Percentiles rank a stretch among this genome's conserved stretches.
phyloP scores from a whole-genome alignment of 306 rosid species.

The Malus asiatica region DNA sequence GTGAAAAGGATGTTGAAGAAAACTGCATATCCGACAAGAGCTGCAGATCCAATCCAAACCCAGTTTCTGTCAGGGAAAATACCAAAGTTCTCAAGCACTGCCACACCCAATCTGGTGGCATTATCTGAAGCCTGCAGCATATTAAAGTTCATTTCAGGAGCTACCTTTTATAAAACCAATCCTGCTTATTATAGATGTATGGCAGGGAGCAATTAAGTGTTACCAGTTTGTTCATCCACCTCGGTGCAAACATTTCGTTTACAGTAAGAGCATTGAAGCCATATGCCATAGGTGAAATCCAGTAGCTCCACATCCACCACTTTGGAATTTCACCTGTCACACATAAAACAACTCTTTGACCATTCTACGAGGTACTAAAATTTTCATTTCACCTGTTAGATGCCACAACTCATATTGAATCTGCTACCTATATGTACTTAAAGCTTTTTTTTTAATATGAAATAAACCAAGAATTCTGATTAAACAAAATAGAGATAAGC shows the following conservation, averaged over 20 bases:
- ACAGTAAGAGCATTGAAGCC: constrained; percentile 64
- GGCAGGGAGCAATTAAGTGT: background rate
- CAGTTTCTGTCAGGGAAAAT: constrained; percentile 39
- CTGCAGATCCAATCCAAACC: constrained; percentile 85
- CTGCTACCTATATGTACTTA: too few species aligned
- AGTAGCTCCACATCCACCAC: constrained; percentile 93
- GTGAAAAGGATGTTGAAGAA: constrained; percentile 81
- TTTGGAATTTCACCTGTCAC: constrained; percentile 61
- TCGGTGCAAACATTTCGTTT: constrained; percentile 84
- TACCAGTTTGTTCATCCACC: constrained; percentile 78
- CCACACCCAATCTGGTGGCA: constrained; percentile 40
- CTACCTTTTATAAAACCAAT: background rate
- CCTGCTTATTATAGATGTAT: background rate
- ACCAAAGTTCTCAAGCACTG: constrained; percentile 39
- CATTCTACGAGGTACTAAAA: background rate
- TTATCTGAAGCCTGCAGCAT: constrained; percentile 45
- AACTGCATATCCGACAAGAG: constrained; percentile 49
- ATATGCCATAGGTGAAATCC: constrained; percentile 81
- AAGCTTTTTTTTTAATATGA: background rate
- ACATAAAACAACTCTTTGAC: constrained; percentile 3
- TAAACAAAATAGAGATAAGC: too few species aligned
- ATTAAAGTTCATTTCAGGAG: background rate
- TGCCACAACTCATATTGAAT: too few species aligned
- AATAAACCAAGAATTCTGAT: too few species aligned
- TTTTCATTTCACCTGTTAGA: background rate